phyloP scores from a whole-genome alignment of 148 eudicot genomes.

The Salicornia ramosissima region DNA sequence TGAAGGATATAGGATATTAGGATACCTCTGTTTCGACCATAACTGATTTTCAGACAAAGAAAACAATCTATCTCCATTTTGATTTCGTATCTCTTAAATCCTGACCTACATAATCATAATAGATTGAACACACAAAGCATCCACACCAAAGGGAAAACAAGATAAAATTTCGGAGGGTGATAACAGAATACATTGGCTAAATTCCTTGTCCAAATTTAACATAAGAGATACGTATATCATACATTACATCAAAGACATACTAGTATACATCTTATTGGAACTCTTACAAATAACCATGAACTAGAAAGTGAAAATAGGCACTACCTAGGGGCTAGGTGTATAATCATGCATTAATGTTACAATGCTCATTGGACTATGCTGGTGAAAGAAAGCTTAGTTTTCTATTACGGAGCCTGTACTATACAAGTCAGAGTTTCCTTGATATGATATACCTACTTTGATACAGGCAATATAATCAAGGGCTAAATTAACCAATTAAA shows the following conservation, averaged over 20 bases:
- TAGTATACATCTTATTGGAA: slow-evolving; percentile 14
- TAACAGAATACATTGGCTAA: background rate
- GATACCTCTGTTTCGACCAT: background rate
- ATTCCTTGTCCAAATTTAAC: slow-evolving; percentile 1
- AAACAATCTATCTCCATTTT: background rate
- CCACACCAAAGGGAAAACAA: background rate
- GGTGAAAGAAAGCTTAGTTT: slow-evolving; percentile 25
- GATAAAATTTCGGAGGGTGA: background rate
- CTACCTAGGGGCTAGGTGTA: slow-evolving; percentile 12
- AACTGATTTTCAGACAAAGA: background rate
- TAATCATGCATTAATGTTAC: slow-evolving; percentile 22
- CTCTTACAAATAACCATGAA: slow-evolving; percentile 18
- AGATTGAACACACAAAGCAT: background rate
- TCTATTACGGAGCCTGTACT: slow-evolving; percentile 26
- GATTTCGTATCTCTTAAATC: background rate
- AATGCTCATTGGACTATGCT: slow-evolving; percentile 18
- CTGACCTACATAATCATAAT: no score
- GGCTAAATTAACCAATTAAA: slow-evolving; percentile 32
- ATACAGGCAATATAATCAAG: slow-evolving; percentile 10
- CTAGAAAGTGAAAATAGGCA: slow-evolving; percentile 21
- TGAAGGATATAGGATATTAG: background rate
- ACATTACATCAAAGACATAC: slow-evolving; percentile 19
- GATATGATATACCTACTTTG: slow-evolving; percentile 23
- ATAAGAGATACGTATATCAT: slow-evolving; percentile 15
- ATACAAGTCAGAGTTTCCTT: slow-evolving; percentile 30